Conservation (phyloP, 179 eudicot genomes). For the Nepenthes alata region DNA sequence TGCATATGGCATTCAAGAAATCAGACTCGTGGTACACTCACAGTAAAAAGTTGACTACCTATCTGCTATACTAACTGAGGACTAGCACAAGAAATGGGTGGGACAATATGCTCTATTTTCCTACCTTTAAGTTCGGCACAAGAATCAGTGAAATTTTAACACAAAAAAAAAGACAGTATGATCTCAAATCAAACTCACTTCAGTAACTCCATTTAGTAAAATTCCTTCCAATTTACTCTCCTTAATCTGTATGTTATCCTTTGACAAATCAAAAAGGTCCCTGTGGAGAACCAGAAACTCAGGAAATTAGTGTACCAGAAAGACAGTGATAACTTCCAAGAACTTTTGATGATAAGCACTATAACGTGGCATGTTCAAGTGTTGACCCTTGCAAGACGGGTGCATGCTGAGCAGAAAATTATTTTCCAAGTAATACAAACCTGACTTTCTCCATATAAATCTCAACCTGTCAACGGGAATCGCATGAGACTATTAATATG, state of each 20-base stretch:
- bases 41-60: too few relatives aligned
- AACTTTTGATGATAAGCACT: not conserved
- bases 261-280: constrained; percentile 88
- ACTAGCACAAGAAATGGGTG: too few relatives aligned
- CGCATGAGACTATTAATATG: not conserved
- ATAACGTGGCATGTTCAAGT: too few relatives aligned
- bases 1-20: too few relatives aligned
- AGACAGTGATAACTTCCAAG: not conserved
- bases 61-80: too few relatives aligned
- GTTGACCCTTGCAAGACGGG: not conserved
- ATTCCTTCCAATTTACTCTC: constrained; percentile 75
- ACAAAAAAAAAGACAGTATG: not conserved
- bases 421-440: constrained; percentile 28
- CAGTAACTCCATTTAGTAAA: constrained; percentile 61
- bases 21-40: too few relatives aligned
- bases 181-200: constrained; percentile 27
- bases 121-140: too few relatives aligned
- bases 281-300: constrained; percentile 19
- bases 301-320: not conserved
- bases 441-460: constrained; percentile 95
- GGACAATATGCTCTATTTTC: too few relatives aligned
- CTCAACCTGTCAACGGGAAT: constrained; percentile 54
- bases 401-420: not conserved
- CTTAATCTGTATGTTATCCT: constrained; percentile 82
- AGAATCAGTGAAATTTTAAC: not conserved